Base-by-base conservation (phyloP, 345 rosid genomes). In the Capsella bursapastoris region DNA sequence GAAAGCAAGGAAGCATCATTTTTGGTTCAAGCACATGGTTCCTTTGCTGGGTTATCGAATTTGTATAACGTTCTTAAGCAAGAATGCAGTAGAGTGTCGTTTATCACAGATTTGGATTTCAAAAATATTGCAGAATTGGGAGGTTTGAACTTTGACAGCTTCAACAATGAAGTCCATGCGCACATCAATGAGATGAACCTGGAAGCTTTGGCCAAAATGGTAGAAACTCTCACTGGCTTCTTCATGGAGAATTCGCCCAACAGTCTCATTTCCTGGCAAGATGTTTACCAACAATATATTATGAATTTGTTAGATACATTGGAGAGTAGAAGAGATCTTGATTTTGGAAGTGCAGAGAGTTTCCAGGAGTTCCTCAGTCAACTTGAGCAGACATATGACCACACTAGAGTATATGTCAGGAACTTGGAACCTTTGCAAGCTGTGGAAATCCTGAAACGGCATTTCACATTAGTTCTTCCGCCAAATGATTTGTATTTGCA, bases 161-260 rank as follows among this genome's bases (percentile, higher is more conserved):
- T 92, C 83, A 78, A 70, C 27, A 77, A 66, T 16, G 99, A 95
- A 86, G 84, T 95, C 49, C 88, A 71, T 78, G 79, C 82, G 25
- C 86, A 86, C 49, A 75, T 85, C 58, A 77, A 85, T 64, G 92
- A 90, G 65, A 40, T 37, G 73, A 85, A 74, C 78, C 64, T 95
- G 83, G 94, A 92, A 77, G 89, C 91, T 77, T 85, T 95, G 85
- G 93, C 99, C 68, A 80, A 79, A 75, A 84, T 95, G 96, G 98
- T 92, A 25, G 79, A 81, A 80, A 79, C 70, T 22, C 72, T 90
- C 71, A 80, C 71, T 49, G 67, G 86, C 68, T 62, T 79, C 68
- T 82, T 71, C 78, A 37, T 71, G 35, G 84, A 80, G 65, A 68
- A 81, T 60, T 75, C 82, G 61, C 87, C 92, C 34, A 81, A 79